phyloP scores from a whole-genome alignment of 2,329 filamentous ascomycete genomes.

The Aspergillus spinulosporus region DNA sequence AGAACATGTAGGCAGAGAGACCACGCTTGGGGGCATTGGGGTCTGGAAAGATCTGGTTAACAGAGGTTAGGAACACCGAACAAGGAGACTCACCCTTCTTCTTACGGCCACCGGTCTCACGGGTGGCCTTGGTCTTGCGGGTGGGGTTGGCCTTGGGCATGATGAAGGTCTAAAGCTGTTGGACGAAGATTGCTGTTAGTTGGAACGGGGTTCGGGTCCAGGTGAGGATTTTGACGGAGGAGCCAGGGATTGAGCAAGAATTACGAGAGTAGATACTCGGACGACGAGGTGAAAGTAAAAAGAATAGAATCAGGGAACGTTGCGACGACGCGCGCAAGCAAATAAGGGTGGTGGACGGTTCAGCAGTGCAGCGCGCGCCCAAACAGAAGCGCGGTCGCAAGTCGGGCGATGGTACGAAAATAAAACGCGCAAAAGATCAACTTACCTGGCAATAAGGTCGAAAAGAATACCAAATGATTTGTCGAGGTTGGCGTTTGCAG shows the following conservation, averaged over 20 bases:
- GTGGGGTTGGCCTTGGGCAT: slow-evolving; percentile 71
- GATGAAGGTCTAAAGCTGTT: slow-evolving; percentile 36
- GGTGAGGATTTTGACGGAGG: neutral
- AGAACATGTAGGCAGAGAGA: slow-evolving; percentile 99
- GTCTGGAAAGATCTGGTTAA: slow-evolving; percentile 56
- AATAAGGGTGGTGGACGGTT: slow-evolving; percentile 13
- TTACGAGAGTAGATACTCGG: slow-evolving; percentile 12
- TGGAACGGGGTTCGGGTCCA: neutral
- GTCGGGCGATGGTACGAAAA: slow-evolving; percentile 21
- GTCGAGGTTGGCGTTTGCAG: slow-evolving; percentile 16
- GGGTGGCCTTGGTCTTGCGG: slow-evolving; percentile 50
- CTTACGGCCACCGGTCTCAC: slow-evolving; percentile 51
- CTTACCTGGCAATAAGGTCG: slow-evolving; percentile 20
- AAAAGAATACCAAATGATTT: slow-evolving; percentile 13
- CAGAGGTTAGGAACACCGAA: neutral
- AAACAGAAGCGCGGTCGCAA: slow-evolving; percentile 26
- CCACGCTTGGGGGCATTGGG: slow-evolving; percentile 98
- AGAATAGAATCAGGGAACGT: slow-evolving; percentile 3
- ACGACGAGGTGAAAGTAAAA: slow-evolving; percentile 18
- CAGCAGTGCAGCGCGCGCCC: slow-evolving; percentile 22
- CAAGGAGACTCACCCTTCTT: slow-evolving; percentile 64
- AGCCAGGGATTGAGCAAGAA: slow-evolving; percentile 3
- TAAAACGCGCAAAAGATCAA: slow-evolving; percentile 21
- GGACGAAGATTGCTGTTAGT: slow-evolving; percentile 5
- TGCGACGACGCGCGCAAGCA: slow-evolving; percentile 17